A percentile compares a stretch with the other conserved stretches of the same genome.
These are phyloP conservation scores for Fusarium newnesense DNA, from an alignment of 2,329 filamentous ascomycete species.

Conservation along the genomic window DNA sequence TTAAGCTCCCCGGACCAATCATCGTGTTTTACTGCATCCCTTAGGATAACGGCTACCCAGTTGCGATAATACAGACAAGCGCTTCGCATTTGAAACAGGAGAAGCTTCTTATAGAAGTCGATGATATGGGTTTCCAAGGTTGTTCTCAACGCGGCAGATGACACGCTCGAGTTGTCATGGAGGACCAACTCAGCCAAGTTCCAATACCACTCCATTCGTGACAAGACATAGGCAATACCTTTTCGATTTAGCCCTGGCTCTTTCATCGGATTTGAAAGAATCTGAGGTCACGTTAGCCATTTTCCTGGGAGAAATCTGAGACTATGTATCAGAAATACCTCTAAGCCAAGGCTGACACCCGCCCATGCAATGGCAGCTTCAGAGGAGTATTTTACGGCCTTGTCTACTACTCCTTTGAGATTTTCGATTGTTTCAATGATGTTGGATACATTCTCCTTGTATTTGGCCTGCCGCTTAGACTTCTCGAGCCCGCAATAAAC, in stretches of 20 bases:
- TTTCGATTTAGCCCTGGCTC: rapidly evolving
- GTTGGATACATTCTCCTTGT: rapidly evolving
- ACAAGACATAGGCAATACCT: neutral
- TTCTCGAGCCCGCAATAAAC: rapidly evolving
- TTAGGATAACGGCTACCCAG: rapidly evolving
- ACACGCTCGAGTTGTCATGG: rapidly evolving
- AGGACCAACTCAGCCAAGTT: neutral
- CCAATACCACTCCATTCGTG: neutral
- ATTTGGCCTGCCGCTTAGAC: rapidly evolving
- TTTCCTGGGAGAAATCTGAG: too few relatives aligned
- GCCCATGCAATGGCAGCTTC: neutral
- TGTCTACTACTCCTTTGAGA: rapidly evolving
- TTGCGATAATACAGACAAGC: neutral
- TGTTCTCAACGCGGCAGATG: rapidly evolving
- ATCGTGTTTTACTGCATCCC: neutral
- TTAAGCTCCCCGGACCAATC: neutral
- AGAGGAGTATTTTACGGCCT: rapidly evolving
- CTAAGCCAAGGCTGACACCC: neutral
- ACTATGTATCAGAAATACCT: too few relatives aligned
- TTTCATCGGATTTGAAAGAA: rapidly evolving
- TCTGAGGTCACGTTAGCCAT: rapidly evolving
- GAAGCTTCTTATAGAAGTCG: rapidly evolving
- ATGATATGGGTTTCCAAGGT: neutral
- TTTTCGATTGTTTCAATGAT: rapidly evolving
- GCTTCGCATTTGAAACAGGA: rapidly evolving